Percentiles rank a stretch among this genome's conserved stretches.
Conservation (phyloP, 1,284 basidiomycete species). For the Boletus putidus region DNA sequence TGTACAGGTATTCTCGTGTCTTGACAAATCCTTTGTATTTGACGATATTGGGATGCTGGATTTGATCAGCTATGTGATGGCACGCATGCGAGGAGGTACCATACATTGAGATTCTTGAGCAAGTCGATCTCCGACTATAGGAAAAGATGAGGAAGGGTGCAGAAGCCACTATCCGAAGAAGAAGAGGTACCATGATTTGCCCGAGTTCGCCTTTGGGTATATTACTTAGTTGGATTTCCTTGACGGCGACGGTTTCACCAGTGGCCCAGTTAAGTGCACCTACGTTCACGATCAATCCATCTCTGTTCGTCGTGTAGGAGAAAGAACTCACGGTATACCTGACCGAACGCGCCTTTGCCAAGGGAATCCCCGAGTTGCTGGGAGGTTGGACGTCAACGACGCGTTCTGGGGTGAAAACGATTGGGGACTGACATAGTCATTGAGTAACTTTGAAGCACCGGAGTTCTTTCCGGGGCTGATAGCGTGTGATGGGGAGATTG, state of each 20-base stretch:
- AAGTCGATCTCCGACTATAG: conserved; percentile 92
- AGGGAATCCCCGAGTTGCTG: conserved; percentile 94
- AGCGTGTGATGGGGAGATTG: conserved; percentile 45
- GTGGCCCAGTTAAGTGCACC: conserved; percentile 95
- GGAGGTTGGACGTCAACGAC: conserved; percentile 14
- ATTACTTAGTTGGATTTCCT: conserved; percentile 90
- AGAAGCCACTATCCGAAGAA: conserved; percentile 5
- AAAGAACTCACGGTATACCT: conserved; percentile 80
- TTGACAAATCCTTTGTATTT: conserved; percentile 99
- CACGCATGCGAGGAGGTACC: conserved; percentile 21
- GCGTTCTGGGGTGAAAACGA: conserved; percentile 1
- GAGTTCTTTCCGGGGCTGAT: conserved; percentile 39
- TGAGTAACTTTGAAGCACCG: conserved; percentile 51
- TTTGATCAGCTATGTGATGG: conserved; percentile 8
- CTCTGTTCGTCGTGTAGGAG: background rate
- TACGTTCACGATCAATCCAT: conserved; percentile 33
- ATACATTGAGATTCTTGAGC: conserved; percentile 92
- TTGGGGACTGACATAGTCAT: conserved; percentile 54
- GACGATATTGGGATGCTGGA: conserved; percentile 89
- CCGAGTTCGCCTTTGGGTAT: conserved; percentile 91
- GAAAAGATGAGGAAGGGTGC: conserved; percentile 11
- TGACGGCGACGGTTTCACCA: conserved; percentile 94
- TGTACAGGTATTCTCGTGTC: conserved; percentile 91
- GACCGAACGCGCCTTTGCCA: conserved; percentile 92
- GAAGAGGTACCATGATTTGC: conserved; percentile 87